A percentile compares a stretch with the other conserved stretches of the same genome.
phyloP scores from a whole-genome alignment of 345 rosid species.

The Microthlaspi erraticum region DNA sequence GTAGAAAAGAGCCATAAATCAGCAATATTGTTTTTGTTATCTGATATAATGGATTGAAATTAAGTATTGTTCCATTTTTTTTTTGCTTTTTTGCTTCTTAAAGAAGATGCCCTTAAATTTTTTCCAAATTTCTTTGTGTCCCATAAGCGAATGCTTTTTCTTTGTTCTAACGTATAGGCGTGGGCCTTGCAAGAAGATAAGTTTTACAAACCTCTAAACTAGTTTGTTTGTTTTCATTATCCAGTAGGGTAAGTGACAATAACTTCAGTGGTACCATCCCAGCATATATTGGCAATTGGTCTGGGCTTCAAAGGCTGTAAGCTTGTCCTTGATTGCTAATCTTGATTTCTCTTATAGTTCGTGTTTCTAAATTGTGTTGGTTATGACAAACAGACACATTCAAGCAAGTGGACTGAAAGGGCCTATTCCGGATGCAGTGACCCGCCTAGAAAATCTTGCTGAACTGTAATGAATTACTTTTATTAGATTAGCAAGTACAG shows the following conservation, averaged over 20 bases:
- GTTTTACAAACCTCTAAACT: not conserved
- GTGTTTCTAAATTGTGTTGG: not conserved
- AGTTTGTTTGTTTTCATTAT: not conserved
- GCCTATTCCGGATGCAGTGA: conserved; percentile 51
- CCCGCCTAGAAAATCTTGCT: conserved; percentile 40
- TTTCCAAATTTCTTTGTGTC: too few relatives aligned
- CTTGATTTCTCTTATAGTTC: not conserved
- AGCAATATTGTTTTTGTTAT: too few relatives aligned
- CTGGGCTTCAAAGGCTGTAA: conserved; percentile 58
- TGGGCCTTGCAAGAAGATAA: not conserved
- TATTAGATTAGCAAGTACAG: not conserved
- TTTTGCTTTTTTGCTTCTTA: too few relatives aligned
- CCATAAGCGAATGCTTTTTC: too few relatives aligned
- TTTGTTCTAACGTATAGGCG: too few relatives aligned
- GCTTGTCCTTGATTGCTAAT: conserved; percentile 28
- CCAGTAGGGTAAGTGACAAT: conserved; percentile 78
- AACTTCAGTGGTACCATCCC: conserved; percentile 70
- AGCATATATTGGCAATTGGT: conserved; percentile 62
- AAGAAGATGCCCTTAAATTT: too few relatives aligned
- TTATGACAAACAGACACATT: conserved; percentile 39
- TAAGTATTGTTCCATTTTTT: too few relatives aligned
- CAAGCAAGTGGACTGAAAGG: conserved; percentile 57
- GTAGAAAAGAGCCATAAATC: too few relatives aligned
- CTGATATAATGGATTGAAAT: too few relatives aligned
- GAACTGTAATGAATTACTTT: conserved; percentile 43